Percentiles rank a stretch among this genome's conserved stretches.
These are phyloP conservation scores for Cyclotella choctawhatcheeana DNA, from an alignment of 108 stramenopile genomes.

Conservation along the genomic window DNA sequence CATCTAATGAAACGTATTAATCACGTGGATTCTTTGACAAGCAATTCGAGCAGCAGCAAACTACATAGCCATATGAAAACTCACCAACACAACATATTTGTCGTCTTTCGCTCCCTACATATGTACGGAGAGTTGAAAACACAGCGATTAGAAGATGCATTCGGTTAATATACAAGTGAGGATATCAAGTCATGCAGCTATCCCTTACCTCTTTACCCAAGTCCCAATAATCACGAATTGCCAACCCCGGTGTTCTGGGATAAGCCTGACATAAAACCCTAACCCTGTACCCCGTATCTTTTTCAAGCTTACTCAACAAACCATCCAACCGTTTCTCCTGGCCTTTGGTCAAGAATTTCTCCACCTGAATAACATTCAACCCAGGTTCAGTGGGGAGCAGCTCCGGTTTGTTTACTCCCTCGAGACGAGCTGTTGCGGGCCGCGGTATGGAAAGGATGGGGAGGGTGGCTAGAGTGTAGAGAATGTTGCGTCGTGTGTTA, in stretches of 20 bases:
- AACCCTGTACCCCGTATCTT: slow-evolving; percentile 82
- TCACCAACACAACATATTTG: slow-evolving; percentile 81
- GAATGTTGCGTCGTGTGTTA: not conserved
- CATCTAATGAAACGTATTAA: slow-evolving; percentile 20
- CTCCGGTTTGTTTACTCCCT: slow-evolving; percentile 88
- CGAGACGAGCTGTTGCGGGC: slow-evolving; percentile 72
- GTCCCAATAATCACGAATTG: slow-evolving; percentile 86
- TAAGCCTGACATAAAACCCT: slow-evolving; percentile 84
- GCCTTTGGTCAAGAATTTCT: slow-evolving; percentile 84
- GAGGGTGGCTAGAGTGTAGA: slow-evolving; percentile 14
- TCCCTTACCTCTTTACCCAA: slow-evolving; percentile 75
- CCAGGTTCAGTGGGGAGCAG: slow-evolving; percentile 70
- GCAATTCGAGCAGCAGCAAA: not conserved
- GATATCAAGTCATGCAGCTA: too few species aligned
- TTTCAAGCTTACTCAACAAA: slow-evolving; percentile 68
- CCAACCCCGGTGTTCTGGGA: slow-evolving; percentile 83
- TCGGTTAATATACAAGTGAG: too few species aligned
- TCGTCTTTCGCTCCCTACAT: slow-evolving; percentile 87
- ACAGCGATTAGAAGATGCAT: too few species aligned
- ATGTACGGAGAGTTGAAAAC: too few species aligned
- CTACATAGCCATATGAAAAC: not conserved
- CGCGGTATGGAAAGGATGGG: slow-evolving; percentile 14
- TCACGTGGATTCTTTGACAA: not conserved
- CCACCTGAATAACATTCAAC: slow-evolving; percentile 82
- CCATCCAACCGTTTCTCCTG: slow-evolving; percentile 79